A percentile compares a stretch with the other conserved stretches of the same genome.
Evolutionary conservation across 768 basidiomycete genomes (phyloP).

Genomic region (Pisolithus orientalis): DNA sequence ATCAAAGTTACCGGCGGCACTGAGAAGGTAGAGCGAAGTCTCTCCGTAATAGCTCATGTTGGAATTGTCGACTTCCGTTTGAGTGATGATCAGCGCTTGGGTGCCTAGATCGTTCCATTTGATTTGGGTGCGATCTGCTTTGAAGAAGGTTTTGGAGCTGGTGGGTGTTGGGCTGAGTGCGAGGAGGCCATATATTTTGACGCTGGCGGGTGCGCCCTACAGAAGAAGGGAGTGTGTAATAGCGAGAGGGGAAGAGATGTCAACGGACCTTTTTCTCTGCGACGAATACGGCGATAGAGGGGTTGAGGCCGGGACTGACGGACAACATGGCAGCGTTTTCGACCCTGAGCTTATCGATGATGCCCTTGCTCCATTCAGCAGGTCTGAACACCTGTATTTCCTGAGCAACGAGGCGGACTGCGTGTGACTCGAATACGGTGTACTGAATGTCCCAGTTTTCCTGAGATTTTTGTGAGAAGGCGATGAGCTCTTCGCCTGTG

Average conservation of each 20-base stretch:
- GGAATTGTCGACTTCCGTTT: slow-evolving; percentile 94
- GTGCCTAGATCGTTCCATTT: slow-evolving; percentile 97
- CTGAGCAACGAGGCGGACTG: slow-evolving; percentile 68
- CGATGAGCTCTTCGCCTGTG: slow-evolving; percentile 79
- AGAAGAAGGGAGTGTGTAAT: neutral
- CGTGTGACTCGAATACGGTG: slow-evolving; percentile 84
- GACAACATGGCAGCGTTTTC: slow-evolving; percentile 76
- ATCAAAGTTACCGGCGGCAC: slow-evolving; percentile 89
- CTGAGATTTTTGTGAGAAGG: slow-evolving; percentile 85
- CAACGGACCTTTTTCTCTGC: slow-evolving; percentile 81
- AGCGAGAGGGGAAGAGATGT: no score
- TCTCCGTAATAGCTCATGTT: slow-evolving; percentile 99
- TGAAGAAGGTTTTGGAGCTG: slow-evolving; percentile 90
- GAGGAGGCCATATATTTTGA: slow-evolving; percentile 77
- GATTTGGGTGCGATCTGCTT: slow-evolving; percentile 87
- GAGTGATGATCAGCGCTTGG: slow-evolving; percentile 84
- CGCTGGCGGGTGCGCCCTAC: slow-evolving; percentile 80
- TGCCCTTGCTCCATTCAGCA: slow-evolving; percentile 70
- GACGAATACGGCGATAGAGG: slow-evolving; percentile 86
- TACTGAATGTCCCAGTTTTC: slow-evolving; percentile 92
- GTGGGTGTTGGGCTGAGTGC: slow-evolving; percentile 59
- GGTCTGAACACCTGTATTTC: slow-evolving; percentile 85
- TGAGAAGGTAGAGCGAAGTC: slow-evolving; percentile 90
- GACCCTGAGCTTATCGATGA: slow-evolving; percentile 75
- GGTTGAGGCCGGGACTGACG: slow-evolving; percentile 80